Conservation (phyloP, 2,329 filamentous ascomycete genomes). For the Dryadomyces quercus-mongolicae region DNA sequence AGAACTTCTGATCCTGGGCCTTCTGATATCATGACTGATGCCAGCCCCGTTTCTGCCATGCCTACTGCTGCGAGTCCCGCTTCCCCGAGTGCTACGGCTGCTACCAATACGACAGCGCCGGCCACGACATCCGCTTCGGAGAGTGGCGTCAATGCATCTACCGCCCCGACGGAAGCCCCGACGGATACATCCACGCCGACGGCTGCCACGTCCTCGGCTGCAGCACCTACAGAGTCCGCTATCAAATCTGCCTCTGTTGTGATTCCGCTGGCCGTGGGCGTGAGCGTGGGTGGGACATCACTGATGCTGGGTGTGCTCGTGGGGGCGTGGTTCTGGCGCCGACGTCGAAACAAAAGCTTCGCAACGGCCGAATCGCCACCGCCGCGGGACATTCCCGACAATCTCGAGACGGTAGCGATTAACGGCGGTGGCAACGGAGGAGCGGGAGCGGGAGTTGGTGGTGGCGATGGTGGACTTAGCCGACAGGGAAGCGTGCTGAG, state of each 20-base stretch:
- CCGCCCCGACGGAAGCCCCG: too few species aligned
- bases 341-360: background rate
- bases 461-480: background rate
- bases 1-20: too few species aligned
- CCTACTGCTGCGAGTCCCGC: background rate
- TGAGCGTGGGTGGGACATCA: slow-evolving; percentile 7
- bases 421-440: background rate
- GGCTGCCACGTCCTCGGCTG: background rate
- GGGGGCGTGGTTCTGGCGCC: slow-evolving; percentile 6
- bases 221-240: background rate
- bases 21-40: too few species aligned
- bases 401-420: background rate
- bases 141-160: too few species aligned
- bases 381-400: slow-evolving; percentile 8
- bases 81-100: too few species aligned
- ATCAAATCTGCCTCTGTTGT: background rate
- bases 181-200: background rate
- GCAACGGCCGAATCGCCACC: slow-evolving; percentile 11
- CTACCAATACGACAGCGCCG: too few species aligned
- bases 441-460: background rate
- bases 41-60: background rate
- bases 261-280: slow-evolving; percentile 8
- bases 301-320: background rate
- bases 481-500: background rate
- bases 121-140: too few species aligned